A percentile compares a stretch with the other conserved stretches of the same genome.
Conservation (phyloP, 2,329 filamentous ascomycete genomes). For the Coniochaeta sp. region DNA sequence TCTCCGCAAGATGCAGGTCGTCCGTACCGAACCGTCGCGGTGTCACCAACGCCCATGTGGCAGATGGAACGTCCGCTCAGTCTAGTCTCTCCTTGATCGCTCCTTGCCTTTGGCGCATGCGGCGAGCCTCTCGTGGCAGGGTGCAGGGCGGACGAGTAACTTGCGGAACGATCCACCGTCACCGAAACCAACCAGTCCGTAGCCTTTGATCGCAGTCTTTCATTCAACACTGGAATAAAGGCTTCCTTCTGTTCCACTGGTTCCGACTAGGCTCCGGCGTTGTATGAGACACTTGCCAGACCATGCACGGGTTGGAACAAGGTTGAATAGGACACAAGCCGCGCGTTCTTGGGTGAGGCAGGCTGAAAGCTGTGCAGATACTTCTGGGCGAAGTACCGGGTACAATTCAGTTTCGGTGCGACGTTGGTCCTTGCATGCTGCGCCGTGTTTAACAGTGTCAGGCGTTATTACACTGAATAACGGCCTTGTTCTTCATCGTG, state of each 20-base stretch:
- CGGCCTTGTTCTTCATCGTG: too few relatives aligned
- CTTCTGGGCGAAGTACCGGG: neutral
- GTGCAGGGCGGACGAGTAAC: neutral
- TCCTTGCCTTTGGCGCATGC: neutral
- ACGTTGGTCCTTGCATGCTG: too few relatives aligned
- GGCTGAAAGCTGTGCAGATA: neutral
- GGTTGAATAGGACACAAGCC: neutral
- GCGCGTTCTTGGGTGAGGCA: neutral
- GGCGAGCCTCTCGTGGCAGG: neutral
- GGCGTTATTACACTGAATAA: too few relatives aligned
- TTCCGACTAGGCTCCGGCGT: neutral
- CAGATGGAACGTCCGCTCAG: neutral
- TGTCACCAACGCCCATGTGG: neutral
- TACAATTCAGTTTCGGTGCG: too few relatives aligned
- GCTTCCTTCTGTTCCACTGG: neutral
- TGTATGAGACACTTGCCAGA: neutral
- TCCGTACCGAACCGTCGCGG: neutral
- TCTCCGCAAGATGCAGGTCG: neutral
- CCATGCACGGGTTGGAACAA: neutral
- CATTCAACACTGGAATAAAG: neutral
- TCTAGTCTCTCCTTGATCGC: too few relatives aligned
- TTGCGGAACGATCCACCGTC: neutral
- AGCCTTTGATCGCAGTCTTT: neutral
- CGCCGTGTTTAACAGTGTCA: too few relatives aligned
- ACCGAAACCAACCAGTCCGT: neutral